phyloP scores from a whole-genome alignment of 257 asterid genomes.

The Fraxinus americana region DNA sequence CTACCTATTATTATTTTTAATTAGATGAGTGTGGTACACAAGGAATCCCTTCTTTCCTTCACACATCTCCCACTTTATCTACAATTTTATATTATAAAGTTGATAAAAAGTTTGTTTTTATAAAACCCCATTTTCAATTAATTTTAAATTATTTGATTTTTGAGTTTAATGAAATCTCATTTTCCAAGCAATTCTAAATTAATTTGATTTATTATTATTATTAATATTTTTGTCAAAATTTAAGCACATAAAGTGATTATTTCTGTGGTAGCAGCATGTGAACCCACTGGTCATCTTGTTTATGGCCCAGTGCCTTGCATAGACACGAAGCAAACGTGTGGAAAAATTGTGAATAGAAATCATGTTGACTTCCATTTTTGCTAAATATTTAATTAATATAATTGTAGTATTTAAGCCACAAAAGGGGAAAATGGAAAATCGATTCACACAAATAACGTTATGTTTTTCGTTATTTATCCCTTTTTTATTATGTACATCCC shows the following conservation, averaged over 20 bases:
- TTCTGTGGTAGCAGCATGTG: slow-evolving; percentile 31
- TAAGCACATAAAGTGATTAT: not conserved
- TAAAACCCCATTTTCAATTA: not conserved
- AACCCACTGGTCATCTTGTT: slow-evolving; percentile 30
- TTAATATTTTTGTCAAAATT: not conserved
- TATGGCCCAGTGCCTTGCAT: slow-evolving; percentile 31
- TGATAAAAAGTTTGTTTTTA: not conserved
- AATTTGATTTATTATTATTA: not conserved
- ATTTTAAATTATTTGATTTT: too few relatives aligned
- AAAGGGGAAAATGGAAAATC: not conserved
- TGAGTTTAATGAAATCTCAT: not conserved
- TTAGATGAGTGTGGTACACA: slow-evolving; percentile 28
- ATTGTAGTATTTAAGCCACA: not conserved
- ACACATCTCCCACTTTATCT: slow-evolving; percentile 26
- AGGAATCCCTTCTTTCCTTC: slow-evolving; percentile 31
- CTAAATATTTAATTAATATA: not conserved
- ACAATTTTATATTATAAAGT: slow-evolving; percentile 19
- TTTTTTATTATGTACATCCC: too few relatives aligned
- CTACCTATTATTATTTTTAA: not conserved
- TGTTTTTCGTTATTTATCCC: too few relatives aligned
- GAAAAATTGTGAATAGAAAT: not conserved
- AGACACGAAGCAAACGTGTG: slow-evolving; percentile 31
- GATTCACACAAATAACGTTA: not conserved
- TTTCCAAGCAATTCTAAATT: not conserved
- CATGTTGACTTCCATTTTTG: not conserved